Base-by-base conservation (phyloP, 2,329 filamentous ascomycete species). In the Myriosclerotinia scirpicola region DNA sequence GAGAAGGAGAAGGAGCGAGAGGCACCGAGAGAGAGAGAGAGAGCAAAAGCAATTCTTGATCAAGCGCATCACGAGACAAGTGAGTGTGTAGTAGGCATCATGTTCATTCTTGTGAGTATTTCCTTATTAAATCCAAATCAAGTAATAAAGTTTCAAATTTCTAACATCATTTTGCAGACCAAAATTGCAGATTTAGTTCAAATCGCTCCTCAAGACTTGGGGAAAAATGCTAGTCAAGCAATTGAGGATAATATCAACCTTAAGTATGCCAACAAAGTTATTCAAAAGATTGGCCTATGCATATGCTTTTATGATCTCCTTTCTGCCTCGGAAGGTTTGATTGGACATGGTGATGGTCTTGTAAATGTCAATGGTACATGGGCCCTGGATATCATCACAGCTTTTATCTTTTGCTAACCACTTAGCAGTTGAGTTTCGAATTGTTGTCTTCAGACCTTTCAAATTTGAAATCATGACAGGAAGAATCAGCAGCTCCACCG, bases 181-280 rank as follows among this genome's bases (percentile, higher is more conserved):
- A 97, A 95, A 72, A 88, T 99, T 73, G 90, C 93, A 73, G 95
- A 99, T 81, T 84, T 99, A 73, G 92, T 99, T 72, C 92, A 96
- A 79, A 96, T 99, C 80, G 85, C 87, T 42, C 95, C 95, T 1
- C 86, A 92, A 74, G 91, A 97, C 76, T 97, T 98, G 76, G 85
- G 88, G 69, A 95, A 95, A 78, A 84, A 87, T 68, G 96, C 91
- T 75, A 85, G 87, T 42, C 85, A 93, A 70, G 92, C 93, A 1
- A 92, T 99, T 70, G 93, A 97, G 79, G 93, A 99, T 80, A 95
- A 95, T 74, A 95, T 99, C 80, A 98, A 99, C 77, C 85, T 88
- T 70, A 99, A 99, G 80, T 99, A 97, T 79, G 88, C 94, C 68
- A 97, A 99, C 80, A 95, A 94, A 79, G 90, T 92, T 62, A 92